Conservation (phyloP, 179 eudicot species). For the Patellifolia procumbens region DNA sequence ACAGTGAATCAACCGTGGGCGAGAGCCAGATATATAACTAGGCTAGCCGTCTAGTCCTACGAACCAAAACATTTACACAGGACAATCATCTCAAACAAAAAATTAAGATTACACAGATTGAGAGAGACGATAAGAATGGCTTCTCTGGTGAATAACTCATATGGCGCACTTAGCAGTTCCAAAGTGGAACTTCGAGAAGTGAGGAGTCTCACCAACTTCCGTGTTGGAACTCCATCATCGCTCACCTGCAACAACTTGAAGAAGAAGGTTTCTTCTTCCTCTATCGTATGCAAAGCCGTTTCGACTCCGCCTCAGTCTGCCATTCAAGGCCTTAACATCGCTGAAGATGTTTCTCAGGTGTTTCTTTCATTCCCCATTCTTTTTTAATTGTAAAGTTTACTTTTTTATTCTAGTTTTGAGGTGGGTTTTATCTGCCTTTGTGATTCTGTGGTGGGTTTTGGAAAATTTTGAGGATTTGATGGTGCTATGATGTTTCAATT, state of each 20-base stretch:
- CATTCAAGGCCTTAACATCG: slow-evolving; percentile 76
- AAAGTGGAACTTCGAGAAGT: slow-evolving; percentile 29
- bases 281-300: slow-evolving; percentile 57
- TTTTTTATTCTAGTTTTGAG: not conserved
- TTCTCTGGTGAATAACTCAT: slow-evolving; percentile 48
- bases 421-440: slow-evolving; percentile 22
- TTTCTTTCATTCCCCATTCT: slow-evolving; percentile 7
- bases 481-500: not conserved
- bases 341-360: slow-evolving; percentile 91
- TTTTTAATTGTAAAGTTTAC: not conserved
- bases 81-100: not conserved
- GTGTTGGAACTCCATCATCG: slow-evolving; percentile 28
- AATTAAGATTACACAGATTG: not conserved
- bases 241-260: slow-evolving; percentile 28
- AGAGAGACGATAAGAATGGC: slow-evolving; percentile 40
- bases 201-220: slow-evolving; percentile 24
- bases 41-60: no score
- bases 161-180: slow-evolving; percentile 35
- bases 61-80: no score
- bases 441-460: slow-evolving; percentile 1
- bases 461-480: not conserved
- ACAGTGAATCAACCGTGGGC: not conserved
- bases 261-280: slow-evolving; percentile 29
- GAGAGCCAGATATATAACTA: not conserved
- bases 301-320: slow-evolving; percentile 48